Evolutionary conservation across 352 stramenopile species (phyloP).

Genomic region (Elongisporangium undulatum): DNA sequence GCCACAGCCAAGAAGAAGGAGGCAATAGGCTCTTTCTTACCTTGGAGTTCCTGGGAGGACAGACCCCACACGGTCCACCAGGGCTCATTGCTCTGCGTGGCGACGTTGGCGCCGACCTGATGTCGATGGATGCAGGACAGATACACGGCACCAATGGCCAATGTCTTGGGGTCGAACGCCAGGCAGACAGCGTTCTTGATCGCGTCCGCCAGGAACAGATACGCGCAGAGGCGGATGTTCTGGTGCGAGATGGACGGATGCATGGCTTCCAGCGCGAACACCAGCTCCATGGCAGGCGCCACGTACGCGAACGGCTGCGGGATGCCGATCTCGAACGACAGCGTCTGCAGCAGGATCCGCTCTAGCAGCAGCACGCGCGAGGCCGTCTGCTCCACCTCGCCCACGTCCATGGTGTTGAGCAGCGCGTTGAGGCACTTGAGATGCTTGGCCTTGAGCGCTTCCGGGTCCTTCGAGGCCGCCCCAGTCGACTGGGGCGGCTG

Average conservation of each 20-base stretch:
- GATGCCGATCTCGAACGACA: conserved; percentile 68
- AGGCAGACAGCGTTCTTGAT: conserved; percentile 50
- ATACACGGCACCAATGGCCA: conserved; percentile 68
- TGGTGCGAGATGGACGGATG: conserved; percentile 44
- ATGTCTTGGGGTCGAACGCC: conserved; percentile 40
- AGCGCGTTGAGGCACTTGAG: conserved; percentile 60
- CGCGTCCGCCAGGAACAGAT: conserved; percentile 55
- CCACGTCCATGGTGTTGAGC: conserved; percentile 55
- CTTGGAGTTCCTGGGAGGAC: conserved; percentile 43
- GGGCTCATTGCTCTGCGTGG: conserved; percentile 54
- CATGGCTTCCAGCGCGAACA: conserved; percentile 59
- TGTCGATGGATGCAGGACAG: conserved; percentile 60
- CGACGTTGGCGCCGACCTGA: conserved; percentile 47
- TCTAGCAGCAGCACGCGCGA: conserved; percentile 66
- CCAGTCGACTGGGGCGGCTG: conserved; percentile 5
- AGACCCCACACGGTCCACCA: conserved; percentile 68
- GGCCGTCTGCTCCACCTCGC: conserved; percentile 57
- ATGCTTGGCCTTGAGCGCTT: conserved; percentile 53
- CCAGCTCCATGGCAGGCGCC: conserved; percentile 34
- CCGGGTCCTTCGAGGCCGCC: conserved; percentile 36
- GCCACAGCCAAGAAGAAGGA: background rate
- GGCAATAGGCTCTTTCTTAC: conserved; percentile 16
- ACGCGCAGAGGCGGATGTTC: conserved; percentile 38
- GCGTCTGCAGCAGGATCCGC: conserved; percentile 65
- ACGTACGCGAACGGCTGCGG: conserved; percentile 69